Conservation (phyloP, 176 grass and related monocot genomes). For the Panicum miliaceum region DNA sequence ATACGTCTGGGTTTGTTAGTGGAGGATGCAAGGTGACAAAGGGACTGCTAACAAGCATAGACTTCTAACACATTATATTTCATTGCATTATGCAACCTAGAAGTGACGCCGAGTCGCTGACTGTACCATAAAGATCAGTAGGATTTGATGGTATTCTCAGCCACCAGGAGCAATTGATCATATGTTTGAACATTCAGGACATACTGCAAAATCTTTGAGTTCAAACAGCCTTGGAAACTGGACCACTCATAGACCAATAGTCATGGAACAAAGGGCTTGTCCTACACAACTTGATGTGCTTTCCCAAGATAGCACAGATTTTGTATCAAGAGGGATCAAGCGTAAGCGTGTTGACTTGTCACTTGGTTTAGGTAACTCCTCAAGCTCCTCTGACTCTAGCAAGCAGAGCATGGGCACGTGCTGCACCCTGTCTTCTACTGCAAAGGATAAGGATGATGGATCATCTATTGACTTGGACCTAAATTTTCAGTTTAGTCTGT, state of each 20-base stretch:
- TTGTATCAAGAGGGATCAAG: conserved; percentile 56
- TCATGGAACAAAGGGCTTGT: conserved; percentile 19
- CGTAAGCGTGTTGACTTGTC: conserved; percentile 63
- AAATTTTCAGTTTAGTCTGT: conserved; percentile 61
- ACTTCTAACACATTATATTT: conserved; percentile 39
- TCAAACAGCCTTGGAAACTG: conserved; percentile 21
- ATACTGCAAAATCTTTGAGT: conserved; percentile 36
- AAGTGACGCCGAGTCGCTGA: conserved; percentile 29
- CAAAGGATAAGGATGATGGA: conserved; percentile 59
- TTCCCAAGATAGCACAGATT: conserved; percentile 22
- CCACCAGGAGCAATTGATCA: conserved; percentile 37
- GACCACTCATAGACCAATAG: conserved; percentile 33
- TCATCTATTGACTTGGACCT: conserved; percentile 58
- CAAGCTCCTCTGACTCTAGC: conserved; percentile 62
- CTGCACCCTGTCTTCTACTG: conserved; percentile 58
- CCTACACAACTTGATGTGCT: conserved; percentile 34
- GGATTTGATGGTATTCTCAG: conserved; percentile 31
- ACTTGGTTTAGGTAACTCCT: conserved; percentile 52
- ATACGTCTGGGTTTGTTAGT: conserved; percentile 92
- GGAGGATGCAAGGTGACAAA: conserved; percentile 60
- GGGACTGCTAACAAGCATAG: conserved; percentile 30
- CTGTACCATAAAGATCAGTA: conserved; percentile 32
- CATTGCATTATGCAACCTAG: conserved; percentile 28
- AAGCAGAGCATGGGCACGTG: conserved; percentile 63
- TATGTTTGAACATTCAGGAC: conserved; percentile 16